These are phyloP conservation scores for Hyaloperonospora arabidopsidis DNA, from an alignment of 352 stramenopile genomes.

Conservation along the genomic window DNA sequence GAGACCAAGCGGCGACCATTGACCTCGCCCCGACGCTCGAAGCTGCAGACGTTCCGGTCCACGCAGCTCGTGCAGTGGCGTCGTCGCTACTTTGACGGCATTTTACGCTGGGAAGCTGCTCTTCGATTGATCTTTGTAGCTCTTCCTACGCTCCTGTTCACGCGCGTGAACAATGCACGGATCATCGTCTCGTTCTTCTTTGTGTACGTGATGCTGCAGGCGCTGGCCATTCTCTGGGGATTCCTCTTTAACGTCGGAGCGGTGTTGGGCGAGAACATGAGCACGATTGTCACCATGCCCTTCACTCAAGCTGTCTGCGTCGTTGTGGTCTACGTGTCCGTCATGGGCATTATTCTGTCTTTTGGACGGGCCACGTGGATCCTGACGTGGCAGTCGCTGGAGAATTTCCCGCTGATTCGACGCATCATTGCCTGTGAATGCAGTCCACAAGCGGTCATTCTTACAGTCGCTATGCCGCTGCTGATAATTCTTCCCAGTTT, in stretches of 20 bases:
- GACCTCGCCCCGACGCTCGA: slow-evolving; percentile 1
- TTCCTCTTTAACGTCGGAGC: slow-evolving; percentile 81
- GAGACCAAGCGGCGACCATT: background rate
- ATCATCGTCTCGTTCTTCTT: slow-evolving; percentile 77
- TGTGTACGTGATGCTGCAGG: slow-evolving; percentile 79
- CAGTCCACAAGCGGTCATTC: slow-evolving; percentile 67
- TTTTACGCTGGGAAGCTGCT: slow-evolving; percentile 57
- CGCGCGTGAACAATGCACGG: slow-evolving; percentile 38
- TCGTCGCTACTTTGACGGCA: slow-evolving; percentile 52
- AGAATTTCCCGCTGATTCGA: slow-evolving; percentile 84
- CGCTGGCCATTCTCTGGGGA: slow-evolving; percentile 78
- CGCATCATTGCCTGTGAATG: slow-evolving; percentile 76
- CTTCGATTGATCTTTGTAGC: slow-evolving; percentile 55
- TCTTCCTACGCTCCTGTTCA: slow-evolving; percentile 44
- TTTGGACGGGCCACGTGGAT: slow-evolving; percentile 84
- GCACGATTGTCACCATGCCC: slow-evolving; percentile 77
- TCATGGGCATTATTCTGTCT: slow-evolving; percentile 79
- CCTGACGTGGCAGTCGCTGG: slow-evolving; percentile 80
- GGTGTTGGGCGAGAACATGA: slow-evolving; percentile 83
- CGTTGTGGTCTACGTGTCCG: slow-evolving; percentile 70
- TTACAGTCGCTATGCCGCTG: slow-evolving; percentile 67
- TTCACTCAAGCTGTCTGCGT: slow-evolving; percentile 67
- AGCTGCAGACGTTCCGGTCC: slow-evolving; percentile 16
- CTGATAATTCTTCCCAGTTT: slow-evolving; percentile 64
- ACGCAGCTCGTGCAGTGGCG: slow-evolving; percentile 36